Evolutionary conservation across 2,329 filamentous ascomycete species (phyloP).

Genomic region (Dothideomycetes sp.): DNA sequence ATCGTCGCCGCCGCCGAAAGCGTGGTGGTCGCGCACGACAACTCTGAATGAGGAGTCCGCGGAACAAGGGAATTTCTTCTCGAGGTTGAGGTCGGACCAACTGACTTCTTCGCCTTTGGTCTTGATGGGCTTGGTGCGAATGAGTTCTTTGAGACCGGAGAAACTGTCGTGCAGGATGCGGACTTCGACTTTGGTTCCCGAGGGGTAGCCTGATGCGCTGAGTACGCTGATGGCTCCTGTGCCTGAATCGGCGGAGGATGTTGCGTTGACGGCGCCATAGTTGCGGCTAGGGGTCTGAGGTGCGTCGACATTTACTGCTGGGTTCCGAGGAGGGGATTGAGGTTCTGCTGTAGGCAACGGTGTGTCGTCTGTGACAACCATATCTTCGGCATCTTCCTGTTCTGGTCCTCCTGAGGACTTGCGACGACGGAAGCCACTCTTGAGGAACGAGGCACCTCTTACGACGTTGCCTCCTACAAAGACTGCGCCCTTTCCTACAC

Average conservation of each 20-base stretch:
- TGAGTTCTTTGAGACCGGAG: conserved; percentile 65
- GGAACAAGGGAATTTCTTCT: conserved; percentile 61
- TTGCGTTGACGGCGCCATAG: conserved; percentile 33
- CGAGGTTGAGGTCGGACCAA: conserved; percentile 63
- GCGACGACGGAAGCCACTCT: conserved; percentile 68
- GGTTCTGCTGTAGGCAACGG: conserved; percentile 7
- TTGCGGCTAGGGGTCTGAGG: conserved; percentile 32
- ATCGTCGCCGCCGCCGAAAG: conserved; percentile 72
- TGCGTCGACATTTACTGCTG: conserved; percentile 8
- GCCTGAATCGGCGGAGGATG: conserved; percentile 50
- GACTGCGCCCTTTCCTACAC: conserved; percentile 66
- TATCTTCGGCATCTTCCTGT: conserved; percentile 5
- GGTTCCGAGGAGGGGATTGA: not conserved
- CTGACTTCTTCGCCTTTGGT: conserved; percentile 54
- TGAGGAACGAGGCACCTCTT: conserved; percentile 84
- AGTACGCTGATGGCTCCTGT: conserved; percentile 73
- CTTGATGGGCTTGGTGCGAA: conserved; percentile 91
- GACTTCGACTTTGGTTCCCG: conserved; percentile 28
- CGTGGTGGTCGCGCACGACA: conserved; percentile 74
- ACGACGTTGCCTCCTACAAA: conserved; percentile 68
- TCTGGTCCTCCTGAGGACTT: conserved; percentile 33
- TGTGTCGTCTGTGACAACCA: conserved; percentile 18
- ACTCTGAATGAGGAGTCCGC: conserved; percentile 82
- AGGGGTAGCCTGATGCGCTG: conserved; percentile 65
- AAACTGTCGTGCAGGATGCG: conserved; percentile 30